Evolutionary conservation across 257 asterid genomes (phyloP), one percentile per base, ranked within the genome.

Genomic region (Dorcoceras hygrometricum): DNA sequence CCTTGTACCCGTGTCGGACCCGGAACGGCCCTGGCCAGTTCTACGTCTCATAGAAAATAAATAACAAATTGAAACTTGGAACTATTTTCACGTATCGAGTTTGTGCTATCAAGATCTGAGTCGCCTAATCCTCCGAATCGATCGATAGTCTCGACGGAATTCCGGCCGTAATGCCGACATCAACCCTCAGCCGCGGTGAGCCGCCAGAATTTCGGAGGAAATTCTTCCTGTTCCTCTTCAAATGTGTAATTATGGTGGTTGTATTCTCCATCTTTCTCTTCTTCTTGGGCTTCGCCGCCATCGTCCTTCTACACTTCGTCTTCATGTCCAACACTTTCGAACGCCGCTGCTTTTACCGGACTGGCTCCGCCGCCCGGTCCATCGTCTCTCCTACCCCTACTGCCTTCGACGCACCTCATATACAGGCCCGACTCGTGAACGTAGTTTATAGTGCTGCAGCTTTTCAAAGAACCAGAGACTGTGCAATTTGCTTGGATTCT

Each of bases 281-380:
- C 81, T 87, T 92, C 79, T 77, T 89, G 11, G 95, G 98, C 27
- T 83, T 92, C 79, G 95, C 97, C 5, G 96, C 96, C 72, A 54
- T 89, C 56, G 73, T 92, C 68, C 80, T 92, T 84, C 71, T 87
- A 57, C 93, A 89, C 80, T 86, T 92, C 75, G 77, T 92, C 70
- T 67, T 92, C 70, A 67, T 82, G 70, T 82, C 92, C 63, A 73
- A 81, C 71, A 73, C 89, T 78, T 75, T 73, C 81, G 84, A 58
- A 73, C 88, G 89, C 67, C 89, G 74, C 58, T 77, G 68, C 70
- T 64, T 27, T 39, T 56, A 27, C n/a, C 57, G 25, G 48, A 74
- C 14, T 29, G 34, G 24, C 2, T 53, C 16, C 57, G 4, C 75
- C 19, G 3, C 54, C 57, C 9, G 11, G 27, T 54, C 73, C 59